These are phyloP conservation scores for Turritis glabra DNA, from an alignment of 345 rosid species.

Conservation along the genomic window DNA sequence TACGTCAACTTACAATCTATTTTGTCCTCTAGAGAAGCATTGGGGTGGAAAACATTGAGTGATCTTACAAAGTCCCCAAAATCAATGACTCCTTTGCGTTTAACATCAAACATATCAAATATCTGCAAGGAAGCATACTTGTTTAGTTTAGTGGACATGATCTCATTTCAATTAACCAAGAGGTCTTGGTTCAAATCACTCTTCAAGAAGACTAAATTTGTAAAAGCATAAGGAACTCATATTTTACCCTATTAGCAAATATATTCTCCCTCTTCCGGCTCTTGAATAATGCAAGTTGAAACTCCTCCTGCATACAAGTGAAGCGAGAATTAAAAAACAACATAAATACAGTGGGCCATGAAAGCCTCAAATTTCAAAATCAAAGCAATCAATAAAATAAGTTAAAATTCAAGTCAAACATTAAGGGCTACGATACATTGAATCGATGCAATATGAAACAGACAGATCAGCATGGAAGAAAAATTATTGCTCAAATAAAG, in stretches of 20 bases:
- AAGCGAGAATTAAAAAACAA: constrained; percentile 12
- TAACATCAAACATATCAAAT: constrained; percentile 90
- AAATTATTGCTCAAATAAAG: constrained; percentile 21
- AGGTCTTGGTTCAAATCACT: neutral
- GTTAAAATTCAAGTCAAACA: constrained; percentile 24
- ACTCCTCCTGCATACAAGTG: constrained; percentile 79
- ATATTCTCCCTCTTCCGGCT: constrained; percentile 87
- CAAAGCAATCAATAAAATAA: constrained; percentile 23
- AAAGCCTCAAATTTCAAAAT: constrained; percentile 27
- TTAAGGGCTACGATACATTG: constrained; percentile 31
- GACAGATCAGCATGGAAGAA: constrained; percentile 20
- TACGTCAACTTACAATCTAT: constrained; percentile 68
- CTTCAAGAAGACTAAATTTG: neutral
- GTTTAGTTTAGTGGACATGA: neutral
- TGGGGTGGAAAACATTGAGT: constrained; percentile 91
- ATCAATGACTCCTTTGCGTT: constrained; percentile 88
- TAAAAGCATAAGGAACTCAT: neutral
- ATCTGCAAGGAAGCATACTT: constrained; percentile 52
- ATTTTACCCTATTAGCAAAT: constrained; percentile 84
- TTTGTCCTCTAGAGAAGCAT: constrained; percentile 76
- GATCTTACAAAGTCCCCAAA: constrained; percentile 94
- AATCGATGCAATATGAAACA: constrained; percentile 27
- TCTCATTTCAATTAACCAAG: neutral
- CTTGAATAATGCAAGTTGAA: constrained; percentile 91
- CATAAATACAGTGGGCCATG: constrained; percentile 23